Base-by-base conservation (phyloP, 257 asterid genomes). In the Ballota nigra region DNA sequence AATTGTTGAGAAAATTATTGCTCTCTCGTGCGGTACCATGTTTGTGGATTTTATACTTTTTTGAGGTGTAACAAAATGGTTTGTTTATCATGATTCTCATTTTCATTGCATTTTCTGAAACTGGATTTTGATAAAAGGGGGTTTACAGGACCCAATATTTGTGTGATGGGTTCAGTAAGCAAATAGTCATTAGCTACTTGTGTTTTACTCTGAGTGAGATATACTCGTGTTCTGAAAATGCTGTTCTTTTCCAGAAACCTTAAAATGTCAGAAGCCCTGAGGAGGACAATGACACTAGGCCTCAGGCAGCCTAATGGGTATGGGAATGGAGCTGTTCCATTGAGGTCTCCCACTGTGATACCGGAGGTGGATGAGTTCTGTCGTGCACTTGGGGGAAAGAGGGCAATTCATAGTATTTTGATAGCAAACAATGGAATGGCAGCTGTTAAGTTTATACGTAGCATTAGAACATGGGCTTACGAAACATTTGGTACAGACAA, bases 381-480 rank as follows among this genome's bases (percentile, higher is more conserved):
- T 78, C 60, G 29, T 41, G 81, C 96, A 66, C 96, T 95, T 60
- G 95, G 96, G 1, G 99, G 99, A 62, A 85, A 83, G 79, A 83
- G 83, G 58, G 87, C 97, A 18, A 87, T 95, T 71, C 96, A 86
- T 79, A 95, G 99, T 78, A 92, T 95, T 62, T 88, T 95, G 82
- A 86, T 95, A 61, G 96, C 99, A 66, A 95, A 95, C 86, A 95
- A 95, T 77, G 99, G 99, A 75, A 95, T 95, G 99, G 99, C 99
- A 61, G 98, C 99, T 23, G 99, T 95, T 53, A 95, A 95, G 82
- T 95, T 95, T 85, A 95, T 95, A 45, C 91, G 98, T 56, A 95
- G 99, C 71, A 71, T 92, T 78, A 83, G 99, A 73, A 84, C 98
- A n/a, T 95, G 99, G 99, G 95, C 99, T 34, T 89, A 95, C 28